These are phyloP conservation scores for Eucalyptus polyanthemos DNA, from an alignment of 345 rosid genomes.

Conservation along the genomic window DNA sequence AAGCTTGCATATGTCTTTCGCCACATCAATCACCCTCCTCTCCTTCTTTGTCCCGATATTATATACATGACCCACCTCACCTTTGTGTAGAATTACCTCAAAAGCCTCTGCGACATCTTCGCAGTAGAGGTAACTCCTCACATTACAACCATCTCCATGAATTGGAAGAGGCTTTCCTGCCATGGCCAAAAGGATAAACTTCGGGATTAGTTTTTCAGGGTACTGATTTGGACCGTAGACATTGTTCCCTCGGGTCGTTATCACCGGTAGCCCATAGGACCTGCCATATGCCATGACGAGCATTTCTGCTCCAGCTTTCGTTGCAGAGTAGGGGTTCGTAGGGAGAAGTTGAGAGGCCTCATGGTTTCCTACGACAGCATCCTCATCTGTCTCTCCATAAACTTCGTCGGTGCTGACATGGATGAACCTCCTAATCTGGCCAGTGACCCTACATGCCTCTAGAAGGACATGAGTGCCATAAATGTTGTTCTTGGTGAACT, in stretches of 20 bases:
- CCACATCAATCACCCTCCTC: constrained; percentile 62
- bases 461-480: constrained; percentile 63
- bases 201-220: constrained; percentile 55
- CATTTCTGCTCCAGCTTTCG: constrained; percentile 71
- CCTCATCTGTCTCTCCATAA: constrained; percentile 66
- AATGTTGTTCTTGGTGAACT: constrained; percentile 60
- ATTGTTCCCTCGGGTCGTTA: constrained; percentile 62
- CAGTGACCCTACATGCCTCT: constrained; percentile 65
- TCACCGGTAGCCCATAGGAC: constrained; percentile 59
- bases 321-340: constrained; percentile 60
- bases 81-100: constrained; percentile 53
- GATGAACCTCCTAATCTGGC: constrained; percentile 53
- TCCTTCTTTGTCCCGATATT: constrained; percentile 66
- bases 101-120: constrained; percentile 73
- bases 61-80: constrained; percentile 70
- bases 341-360: constrained; percentile 70
- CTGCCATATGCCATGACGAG: constrained; percentile 69
- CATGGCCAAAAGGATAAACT: constrained; percentile 59
- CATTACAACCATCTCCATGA: constrained; percentile 60
- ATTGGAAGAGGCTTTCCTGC: constrained; percentile 49
- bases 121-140: constrained; percentile 54
- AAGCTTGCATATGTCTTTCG: constrained; percentile 47
- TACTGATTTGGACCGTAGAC: constrained; percentile 62
- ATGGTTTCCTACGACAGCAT: constrained; percentile 61
- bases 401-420: constrained; percentile 72